Base-by-base conservation (phyloP, 2,329 filamentous ascomycete species). In the Elsinoe necatrix region DNA sequence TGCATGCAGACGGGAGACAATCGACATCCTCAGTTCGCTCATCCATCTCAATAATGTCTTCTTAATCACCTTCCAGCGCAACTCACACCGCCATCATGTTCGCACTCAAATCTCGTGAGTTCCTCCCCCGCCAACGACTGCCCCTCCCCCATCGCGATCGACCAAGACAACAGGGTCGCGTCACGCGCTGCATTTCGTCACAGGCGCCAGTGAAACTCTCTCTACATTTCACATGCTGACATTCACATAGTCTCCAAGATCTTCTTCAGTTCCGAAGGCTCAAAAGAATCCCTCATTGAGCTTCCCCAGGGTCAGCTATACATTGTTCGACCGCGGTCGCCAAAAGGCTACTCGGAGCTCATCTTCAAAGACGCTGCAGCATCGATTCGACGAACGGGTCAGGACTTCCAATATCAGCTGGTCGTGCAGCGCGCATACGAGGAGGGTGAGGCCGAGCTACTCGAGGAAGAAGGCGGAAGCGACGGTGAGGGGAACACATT, bases 301-400 rank as follows among this genome's bases (percentile, higher is more conserved):
- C 85, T 98, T 42, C 84, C 91, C 14, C 90, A 97, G 72, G 93
- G 93, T 68, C 91, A 97, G 72, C 88, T 98, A 43, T 98, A 96
- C 72, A 86, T 98, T 63, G 93, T 98, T 65, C 88, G 93, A 65
- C 93, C 93, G 9, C 82, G 89, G 51, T 97, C 92, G 6, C 90
- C 92, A 57, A 98, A 98, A 72, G 93, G 93, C 63, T 97, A 96
- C 71, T 96, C 92, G 1, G 93, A 98, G 73, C 89, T 97, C 69
- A 67, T 98, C 73, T 98, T 96, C 80, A 95, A 93, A 72, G 93
- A 98, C 83, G 87, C 90, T 37, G 87, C 89, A 47, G 89, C 92
- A 55, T 89, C 86, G 61, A 95, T 98, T 67, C 86, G 95, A 62
- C 84, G 89, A 61, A 97, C 93, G 14, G 91, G 88, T 18, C 91